Evolutionary conservation across 495 filamentous ascomycete species (phyloP).

Genomic region (Hypoxylon lenormandii): DNA sequence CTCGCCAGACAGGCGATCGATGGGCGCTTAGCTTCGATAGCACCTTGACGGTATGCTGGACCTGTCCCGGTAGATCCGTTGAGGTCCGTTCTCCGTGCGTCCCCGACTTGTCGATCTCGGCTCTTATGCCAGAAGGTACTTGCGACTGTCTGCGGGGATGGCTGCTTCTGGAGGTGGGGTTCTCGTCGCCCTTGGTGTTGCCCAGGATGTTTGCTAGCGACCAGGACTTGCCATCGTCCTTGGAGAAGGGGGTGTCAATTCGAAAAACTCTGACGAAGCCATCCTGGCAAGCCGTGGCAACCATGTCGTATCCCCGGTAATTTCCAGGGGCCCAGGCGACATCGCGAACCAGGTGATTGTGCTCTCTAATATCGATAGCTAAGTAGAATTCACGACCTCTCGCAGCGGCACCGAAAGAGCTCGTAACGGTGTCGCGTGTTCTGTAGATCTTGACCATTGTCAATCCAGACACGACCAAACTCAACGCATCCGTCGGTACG

Average conservation of each 20-base stretch:
- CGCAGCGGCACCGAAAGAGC: conserved; percentile 62
- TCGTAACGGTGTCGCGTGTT: conserved; percentile 70
- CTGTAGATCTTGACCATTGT: conserved; percentile 82
- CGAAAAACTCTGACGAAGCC: conserved; percentile 87
- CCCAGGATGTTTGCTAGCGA: conserved; percentile 48
- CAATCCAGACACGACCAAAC: conserved; percentile 85
- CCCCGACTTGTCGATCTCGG: conserved; percentile 67
- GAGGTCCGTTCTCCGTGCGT: conserved; percentile 51
- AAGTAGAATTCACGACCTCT: conserved; percentile 76
- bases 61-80: conserved; percentile 57
- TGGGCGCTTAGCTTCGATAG: conserved; percentile 67
- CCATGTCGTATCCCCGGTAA: conserved; percentile 84
- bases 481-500: conserved; percentile 76
- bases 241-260: conserved; percentile 69
- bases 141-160: conserved; percentile 45
- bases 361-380: conserved; percentile 76
- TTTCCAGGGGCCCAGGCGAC: conserved; percentile 93
- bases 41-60: conserved; percentile 61
- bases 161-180: conserved; percentile 23
- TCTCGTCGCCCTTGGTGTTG: conserved; percentile 37
- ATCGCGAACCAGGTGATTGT: conserved; percentile 83
- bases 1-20: conserved; percentile 69
- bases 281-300: conserved; percentile 93
- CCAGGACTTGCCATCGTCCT: conserved; percentile 51
- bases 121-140: conserved; percentile 66